Conservation (phyloP, 371 early-diverging fungal genomes). For the Cokeromyces recurvatus region DNA sequence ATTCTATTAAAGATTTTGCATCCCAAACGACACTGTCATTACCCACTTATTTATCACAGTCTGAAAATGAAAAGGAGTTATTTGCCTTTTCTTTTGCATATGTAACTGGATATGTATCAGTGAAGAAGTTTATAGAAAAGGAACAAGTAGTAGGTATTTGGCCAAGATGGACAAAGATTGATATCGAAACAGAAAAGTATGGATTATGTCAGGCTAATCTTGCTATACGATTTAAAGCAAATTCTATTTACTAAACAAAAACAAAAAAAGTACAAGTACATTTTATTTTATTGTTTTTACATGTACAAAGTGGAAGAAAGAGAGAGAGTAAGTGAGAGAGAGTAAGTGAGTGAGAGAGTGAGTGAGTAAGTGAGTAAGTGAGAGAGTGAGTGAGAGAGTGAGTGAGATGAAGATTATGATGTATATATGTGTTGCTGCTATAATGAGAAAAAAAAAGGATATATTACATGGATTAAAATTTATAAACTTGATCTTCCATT, state of each 20-base stretch:
- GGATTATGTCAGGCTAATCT: slow-evolving; percentile 4
- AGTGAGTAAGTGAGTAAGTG: too few relatives aligned
- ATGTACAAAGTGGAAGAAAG: too few relatives aligned
- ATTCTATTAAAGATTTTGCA: slow-evolving; percentile 8
- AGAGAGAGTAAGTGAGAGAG: too few relatives aligned
- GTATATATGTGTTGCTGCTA: not conserved
- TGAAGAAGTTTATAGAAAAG: slow-evolving; percentile 7
- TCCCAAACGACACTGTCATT: not conserved
- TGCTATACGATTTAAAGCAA: slow-evolving; percentile 15
- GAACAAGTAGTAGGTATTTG: slow-evolving; percentile 18
- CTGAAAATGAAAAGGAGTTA: slow-evolving; percentile 2
- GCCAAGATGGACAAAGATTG: slow-evolving; percentile 11
- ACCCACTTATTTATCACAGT: slow-evolving; percentile 4
- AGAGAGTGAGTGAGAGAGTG: not conserved
- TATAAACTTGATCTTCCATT: slow-evolving; percentile 85
- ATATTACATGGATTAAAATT: slow-evolving; percentile 60
- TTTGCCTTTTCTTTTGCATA: slow-evolving; percentile 15
- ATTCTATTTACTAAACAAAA: slow-evolving; percentile 13
- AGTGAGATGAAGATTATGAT: not conserved
- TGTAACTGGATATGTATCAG: not conserved
- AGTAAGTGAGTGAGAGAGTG: too few relatives aligned
- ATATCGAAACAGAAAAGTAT: not conserved
- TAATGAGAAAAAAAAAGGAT: not conserved
- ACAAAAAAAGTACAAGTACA: too few relatives aligned
- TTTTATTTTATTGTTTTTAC: too few relatives aligned